A percentile compares a stretch with the other conserved stretches of the same genome.
Evolutionary conservation across 306 rosid genomes (phyloP).

Genomic region (Rosa chinensis): DNA sequence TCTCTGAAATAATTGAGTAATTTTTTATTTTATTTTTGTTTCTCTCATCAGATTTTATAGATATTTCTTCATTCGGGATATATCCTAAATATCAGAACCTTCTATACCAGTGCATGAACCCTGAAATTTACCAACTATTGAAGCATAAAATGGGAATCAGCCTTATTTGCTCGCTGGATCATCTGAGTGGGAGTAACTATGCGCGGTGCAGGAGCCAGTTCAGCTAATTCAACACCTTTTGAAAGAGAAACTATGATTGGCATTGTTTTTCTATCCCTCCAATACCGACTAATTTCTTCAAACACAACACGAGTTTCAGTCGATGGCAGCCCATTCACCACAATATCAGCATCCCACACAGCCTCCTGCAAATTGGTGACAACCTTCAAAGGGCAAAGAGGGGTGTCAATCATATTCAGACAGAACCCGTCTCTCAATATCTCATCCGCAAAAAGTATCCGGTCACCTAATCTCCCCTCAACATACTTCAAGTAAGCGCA

Average conservation of each 20-base stretch:
- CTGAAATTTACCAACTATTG: background rate
- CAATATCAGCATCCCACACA: slow-evolving; percentile 96
- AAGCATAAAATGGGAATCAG: slow-evolving; percentile 11
- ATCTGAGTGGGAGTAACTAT: slow-evolving; percentile 86
- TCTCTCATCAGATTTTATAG: no score
- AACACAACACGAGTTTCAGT: slow-evolving; percentile 78
- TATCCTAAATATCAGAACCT: background rate
- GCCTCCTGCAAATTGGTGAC: slow-evolving; percentile 97
- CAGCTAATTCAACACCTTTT: slow-evolving; percentile 86
- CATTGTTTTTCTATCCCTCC: slow-evolving; percentile 83
- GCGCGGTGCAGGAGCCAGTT: slow-evolving; percentile 69
- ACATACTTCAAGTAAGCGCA: slow-evolving; percentile 94
- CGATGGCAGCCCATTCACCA: slow-evolving; percentile 87
- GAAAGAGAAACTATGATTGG: slow-evolving; percentile 87
- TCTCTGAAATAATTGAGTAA: no score
- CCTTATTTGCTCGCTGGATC: slow-evolving; percentile 84
- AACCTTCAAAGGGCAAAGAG: slow-evolving; percentile 89
- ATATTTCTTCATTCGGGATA: no score
- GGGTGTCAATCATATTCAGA: slow-evolving; percentile 90
- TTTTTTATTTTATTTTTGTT: no score
- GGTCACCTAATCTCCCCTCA: slow-evolving; percentile 84
- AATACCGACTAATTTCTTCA: slow-evolving; percentile 72
- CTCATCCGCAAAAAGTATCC: slow-evolving; percentile 81
- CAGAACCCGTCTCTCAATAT: slow-evolving; percentile 94
- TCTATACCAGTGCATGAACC: background rate